A percentile compares a stretch with the other conserved stretches of the same genome.
phyloP scores from a whole-genome alignment of 768 basidiomycete species.

The Fomitopsis serialis region DNA sequence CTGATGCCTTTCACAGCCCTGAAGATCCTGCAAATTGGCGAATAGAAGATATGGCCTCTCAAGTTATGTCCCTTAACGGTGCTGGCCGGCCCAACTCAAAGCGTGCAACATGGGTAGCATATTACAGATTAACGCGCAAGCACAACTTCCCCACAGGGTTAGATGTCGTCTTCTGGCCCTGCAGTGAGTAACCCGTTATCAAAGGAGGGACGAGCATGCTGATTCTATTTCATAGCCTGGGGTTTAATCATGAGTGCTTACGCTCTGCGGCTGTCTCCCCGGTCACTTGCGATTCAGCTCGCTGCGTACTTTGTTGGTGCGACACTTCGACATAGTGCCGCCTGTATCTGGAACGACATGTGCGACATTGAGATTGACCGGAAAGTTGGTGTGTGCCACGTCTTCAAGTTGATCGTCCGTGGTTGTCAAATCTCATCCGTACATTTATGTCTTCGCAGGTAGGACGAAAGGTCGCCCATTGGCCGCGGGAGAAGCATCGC shows the following conservation, averaged over 20 bases:
- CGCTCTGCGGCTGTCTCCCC: slow-evolving; percentile 4
- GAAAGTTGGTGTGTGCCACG: slow-evolving; percentile 27
- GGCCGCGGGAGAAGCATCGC: slow-evolving; percentile 24
- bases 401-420: background rate
- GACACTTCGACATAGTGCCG: slow-evolving; percentile 15
- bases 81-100: too few species aligned
- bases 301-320: slow-evolving; percentile 13
- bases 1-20: too few species aligned
- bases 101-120: background rate
- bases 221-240: slow-evolving; percentile 11
- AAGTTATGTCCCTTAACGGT: too few species aligned
- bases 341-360: slow-evolving; percentile 20
- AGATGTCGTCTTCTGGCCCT: too few species aligned
- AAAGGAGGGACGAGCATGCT: background rate
- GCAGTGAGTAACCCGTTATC: slow-evolving; percentile 8
- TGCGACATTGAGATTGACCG: slow-evolving; percentile 26
- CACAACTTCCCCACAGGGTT: slow-evolving; percentile 18
- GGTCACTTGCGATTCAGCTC: slow-evolving; percentile 5
- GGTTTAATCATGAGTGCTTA: slow-evolving; percentile 17
- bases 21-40: too few species aligned
- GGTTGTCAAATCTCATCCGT: background rate
- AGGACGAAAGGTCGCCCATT: slow-evolving; percentile 29
- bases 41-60: too few species aligned
- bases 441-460: too few species aligned
- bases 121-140: slow-evolving; percentile 15